Evolutionary conservation across 305 asterid species (phyloP).

Genomic region (Ilex paraguariensis): DNA sequence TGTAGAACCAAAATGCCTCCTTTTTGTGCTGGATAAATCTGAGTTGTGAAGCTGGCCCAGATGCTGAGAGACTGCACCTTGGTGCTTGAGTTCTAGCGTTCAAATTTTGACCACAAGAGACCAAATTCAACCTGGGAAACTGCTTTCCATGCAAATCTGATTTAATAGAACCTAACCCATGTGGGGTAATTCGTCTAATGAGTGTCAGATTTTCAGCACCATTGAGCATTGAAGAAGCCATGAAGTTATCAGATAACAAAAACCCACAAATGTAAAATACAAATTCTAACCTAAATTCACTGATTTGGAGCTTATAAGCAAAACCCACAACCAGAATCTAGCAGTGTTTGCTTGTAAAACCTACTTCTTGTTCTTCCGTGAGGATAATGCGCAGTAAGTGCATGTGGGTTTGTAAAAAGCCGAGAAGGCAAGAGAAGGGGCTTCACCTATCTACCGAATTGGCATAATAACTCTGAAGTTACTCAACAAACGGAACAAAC

Average conservation of each 20-base stretch:
- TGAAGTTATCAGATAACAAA: conserved; percentile 13
- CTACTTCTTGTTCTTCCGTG: too few species aligned
- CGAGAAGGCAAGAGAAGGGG: too few species aligned
- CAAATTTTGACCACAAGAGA: conserved; percentile 28
- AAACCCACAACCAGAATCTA: conserved; percentile 1
- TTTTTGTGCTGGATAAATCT: conserved; percentile 94
- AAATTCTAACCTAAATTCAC: neutral
- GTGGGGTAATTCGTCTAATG: conserved; percentile 31
- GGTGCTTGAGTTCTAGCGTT: conserved; percentile 25
- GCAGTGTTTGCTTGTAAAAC: neutral
- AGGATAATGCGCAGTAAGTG: too few species aligned
- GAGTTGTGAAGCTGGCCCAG: conserved; percentile 90
- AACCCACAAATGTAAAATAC: conserved; percentile 7
- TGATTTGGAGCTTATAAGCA: neutral
- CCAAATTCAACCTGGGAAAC: conserved; percentile 32
- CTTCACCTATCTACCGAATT: too few species aligned
- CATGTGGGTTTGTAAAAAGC: too few species aligned
- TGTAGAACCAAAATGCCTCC: conserved; percentile 93
- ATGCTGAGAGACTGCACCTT: conserved; percentile 58
- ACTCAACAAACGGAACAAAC: too few species aligned
- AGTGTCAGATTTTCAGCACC: conserved; percentile 54
- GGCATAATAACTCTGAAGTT: too few species aligned
- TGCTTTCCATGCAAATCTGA: conserved; percentile 42
- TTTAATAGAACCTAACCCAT: conserved; percentile 34
- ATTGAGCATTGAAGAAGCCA: conserved; percentile 67